Evolutionary conservation across 192 early-diverging fungal genomes (phyloP).

Genomic region (Gigaspora rosea): DNA sequence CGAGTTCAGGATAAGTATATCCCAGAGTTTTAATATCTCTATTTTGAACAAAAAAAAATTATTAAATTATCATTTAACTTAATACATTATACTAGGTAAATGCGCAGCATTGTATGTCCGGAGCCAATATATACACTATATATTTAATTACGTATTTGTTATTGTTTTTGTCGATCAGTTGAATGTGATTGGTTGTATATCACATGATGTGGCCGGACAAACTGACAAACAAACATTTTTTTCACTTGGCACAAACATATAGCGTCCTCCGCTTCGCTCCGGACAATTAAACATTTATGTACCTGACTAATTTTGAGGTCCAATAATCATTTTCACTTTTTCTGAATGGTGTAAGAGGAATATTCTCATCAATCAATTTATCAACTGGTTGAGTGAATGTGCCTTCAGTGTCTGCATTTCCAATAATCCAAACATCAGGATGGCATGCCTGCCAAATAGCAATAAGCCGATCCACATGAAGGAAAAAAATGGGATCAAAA

Average conservation of each 20-base stretch:
- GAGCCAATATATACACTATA: too few relatives aligned
- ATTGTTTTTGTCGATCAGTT: too few relatives aligned
- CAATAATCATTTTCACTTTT: constrained; percentile 1
- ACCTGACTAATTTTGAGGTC: constrained; percentile 4
- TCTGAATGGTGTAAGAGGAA: neutral
- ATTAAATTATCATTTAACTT: neutral
- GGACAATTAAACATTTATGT: too few relatives aligned
- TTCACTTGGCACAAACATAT: too few relatives aligned
- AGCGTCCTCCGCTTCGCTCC: too few relatives aligned
- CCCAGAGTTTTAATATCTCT: neutral
- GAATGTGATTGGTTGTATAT: too few relatives aligned
- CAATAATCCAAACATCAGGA: constrained; percentile 17
- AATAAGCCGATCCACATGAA: constrained; percentile 20
- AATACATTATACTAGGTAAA: neutral
- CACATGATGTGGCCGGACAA: too few relatives aligned
- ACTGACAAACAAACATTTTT: too few relatives aligned
- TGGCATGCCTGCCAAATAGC: constrained; percentile 25
- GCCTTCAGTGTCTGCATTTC: neutral
- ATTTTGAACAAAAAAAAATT: neutral
- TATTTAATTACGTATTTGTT: too few relatives aligned
- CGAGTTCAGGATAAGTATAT: constrained; percentile 20
- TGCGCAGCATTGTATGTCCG: too few relatives aligned
- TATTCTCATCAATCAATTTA: neutral
- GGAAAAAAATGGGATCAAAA: constrained; percentile 31
- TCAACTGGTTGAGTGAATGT: neutral